Percentiles rank a stretch among this genome's conserved stretches.
These are phyloP conservation scores for Discostella pseudostelligera DNA, from an alignment of 108 stramenopile species.

Conservation along the genomic window DNA sequence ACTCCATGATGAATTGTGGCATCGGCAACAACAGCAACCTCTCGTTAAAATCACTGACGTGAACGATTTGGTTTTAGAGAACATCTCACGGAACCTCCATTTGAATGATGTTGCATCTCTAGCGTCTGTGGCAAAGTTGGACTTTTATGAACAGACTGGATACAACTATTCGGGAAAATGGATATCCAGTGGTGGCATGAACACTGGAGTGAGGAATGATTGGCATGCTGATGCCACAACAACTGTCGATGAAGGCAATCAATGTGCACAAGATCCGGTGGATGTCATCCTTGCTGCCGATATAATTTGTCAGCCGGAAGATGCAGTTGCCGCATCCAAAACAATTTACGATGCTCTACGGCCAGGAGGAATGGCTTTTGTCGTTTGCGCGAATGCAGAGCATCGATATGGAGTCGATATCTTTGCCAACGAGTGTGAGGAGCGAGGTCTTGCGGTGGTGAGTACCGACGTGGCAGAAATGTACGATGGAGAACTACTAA, in stretches of 20 bases:
- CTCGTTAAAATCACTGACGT: constrained; percentile 70
- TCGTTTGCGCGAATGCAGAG: constrained; percentile 72
- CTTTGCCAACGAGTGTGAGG: constrained; percentile 63
- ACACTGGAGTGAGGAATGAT: constrained; percentile 8
- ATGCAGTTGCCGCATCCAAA: constrained; percentile 72
- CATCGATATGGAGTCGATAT: constrained; percentile 84
- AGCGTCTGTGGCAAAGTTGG: constrained; percentile 50
- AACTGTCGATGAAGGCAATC: neutral
- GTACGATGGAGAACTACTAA: constrained; percentile 46
- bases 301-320: constrained; percentile 76
- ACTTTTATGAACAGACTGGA: constrained; percentile 71
- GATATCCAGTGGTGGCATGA: constrained; percentile 27
- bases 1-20: too few species aligned
- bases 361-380: constrained; percentile 55
- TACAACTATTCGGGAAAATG: constrained; percentile 41
- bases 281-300: constrained; percentile 81
- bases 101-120: constrained; percentile 43
- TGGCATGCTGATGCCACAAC: too few species aligned
- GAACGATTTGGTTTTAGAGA: constrained; percentile 68
- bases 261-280: constrained; percentile 34
- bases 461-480: constrained; percentile 47
- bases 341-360: constrained; percentile 61
- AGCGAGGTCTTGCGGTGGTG: constrained; percentile 42
- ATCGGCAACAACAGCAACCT: neutral
- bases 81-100: constrained; percentile 59